Base-by-base conservation (phyloP, 371 early-diverging fungal species). In the Mucor lusitanicus region DNA sequence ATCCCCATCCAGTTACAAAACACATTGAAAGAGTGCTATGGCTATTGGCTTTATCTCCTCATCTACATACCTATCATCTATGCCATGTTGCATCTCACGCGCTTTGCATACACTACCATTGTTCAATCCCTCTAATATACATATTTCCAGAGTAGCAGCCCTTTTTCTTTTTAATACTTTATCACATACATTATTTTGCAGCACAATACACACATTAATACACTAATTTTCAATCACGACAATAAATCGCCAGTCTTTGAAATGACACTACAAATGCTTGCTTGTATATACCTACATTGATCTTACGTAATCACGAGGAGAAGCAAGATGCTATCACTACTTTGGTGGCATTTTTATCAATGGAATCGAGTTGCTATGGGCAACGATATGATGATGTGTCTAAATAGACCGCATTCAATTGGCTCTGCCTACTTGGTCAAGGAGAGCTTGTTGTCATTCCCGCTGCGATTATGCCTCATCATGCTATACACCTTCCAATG, bases 21-120 rank as follows among this genome's bases (percentile, higher is more conserved):
- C 17, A 35, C 65, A 0, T 19, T 72, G 19, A 40, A 60, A 54
- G 73, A 72, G 39, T 72, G 73, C 27, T 65, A 55, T 55, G 62
- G 59, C 27, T 72, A 62, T 54, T 55, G 39, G 32, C 37, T 65
- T 19, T 72, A 72, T 27, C 63, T 69, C 19, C 8, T 72, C 21
- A 35, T 68, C 9, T 72, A 72, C 42, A 62, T 72, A 44, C 69
- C 69, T 44, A 5, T 72, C 23, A 11, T 69, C 0, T 63, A 57
- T 19, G 17, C 61, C 3, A 56, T 61, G 46, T 23, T 46, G 35
- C 60, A 55, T n/a, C 27, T 44, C 12, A 44, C 44, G 15, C 54
- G 33, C 19, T 56, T 37, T 32, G 50, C 55, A 46, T 61, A 67
- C 61, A 28, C 62, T 56, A 25, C 57, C 25, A 32, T 55, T 21